Percentiles rank a stretch among this genome's conserved stretches.
Evolutionary conservation across 176 grass and related monocot species (phyloP).

Genomic region (Triticum timopheevii): DNA sequence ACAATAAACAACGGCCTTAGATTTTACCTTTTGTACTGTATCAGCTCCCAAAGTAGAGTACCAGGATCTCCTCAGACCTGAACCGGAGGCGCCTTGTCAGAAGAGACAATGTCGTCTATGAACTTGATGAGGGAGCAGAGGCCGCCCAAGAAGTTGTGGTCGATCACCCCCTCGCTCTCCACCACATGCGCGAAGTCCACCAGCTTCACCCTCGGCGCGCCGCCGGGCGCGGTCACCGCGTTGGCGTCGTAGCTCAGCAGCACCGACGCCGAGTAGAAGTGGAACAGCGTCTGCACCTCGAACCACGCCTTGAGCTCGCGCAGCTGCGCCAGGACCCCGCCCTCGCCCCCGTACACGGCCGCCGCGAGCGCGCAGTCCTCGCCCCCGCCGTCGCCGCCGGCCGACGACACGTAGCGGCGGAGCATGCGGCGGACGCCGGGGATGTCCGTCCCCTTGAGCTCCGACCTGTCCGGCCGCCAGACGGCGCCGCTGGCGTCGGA

Average conservation of each 20-base stretch:
- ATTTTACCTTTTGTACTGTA: slow-evolving; percentile 26
- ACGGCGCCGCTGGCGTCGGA: background rate
- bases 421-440: slow-evolving; percentile 56
- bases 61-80: slow-evolving; percentile 20
- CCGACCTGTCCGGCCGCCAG: slow-evolving; percentile 51
- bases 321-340: slow-evolving; percentile 69
- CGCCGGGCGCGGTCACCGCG: background rate
- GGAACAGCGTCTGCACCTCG: slow-evolving; percentile 83
- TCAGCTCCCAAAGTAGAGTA: background rate
- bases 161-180: slow-evolving; percentile 74
- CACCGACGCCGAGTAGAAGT: slow-evolving; percentile 84
- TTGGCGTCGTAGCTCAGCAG: slow-evolving; percentile 69
- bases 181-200: slow-evolving; percentile 83
- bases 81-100: background rate
- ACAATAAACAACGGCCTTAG: background rate
- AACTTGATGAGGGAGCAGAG: slow-evolving; percentile 82
- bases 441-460: slow-evolving; percentile 41
- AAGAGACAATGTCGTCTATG: slow-evolving; percentile 52
- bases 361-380: slow-evolving; percentile 49
- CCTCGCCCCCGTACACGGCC: slow-evolving; percentile 59
- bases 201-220: slow-evolving; percentile 57
- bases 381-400: slow-evolving; percentile 17
- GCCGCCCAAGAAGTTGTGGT: slow-evolving; percentile 90
- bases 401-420: slow-evolving; percentile 60
- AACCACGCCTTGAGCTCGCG: slow-evolving; percentile 87